Evolutionary conservation across 2,329 filamentous ascomycete genomes (phyloP).

Genomic region (Trichoderma guizhouense): DNA sequence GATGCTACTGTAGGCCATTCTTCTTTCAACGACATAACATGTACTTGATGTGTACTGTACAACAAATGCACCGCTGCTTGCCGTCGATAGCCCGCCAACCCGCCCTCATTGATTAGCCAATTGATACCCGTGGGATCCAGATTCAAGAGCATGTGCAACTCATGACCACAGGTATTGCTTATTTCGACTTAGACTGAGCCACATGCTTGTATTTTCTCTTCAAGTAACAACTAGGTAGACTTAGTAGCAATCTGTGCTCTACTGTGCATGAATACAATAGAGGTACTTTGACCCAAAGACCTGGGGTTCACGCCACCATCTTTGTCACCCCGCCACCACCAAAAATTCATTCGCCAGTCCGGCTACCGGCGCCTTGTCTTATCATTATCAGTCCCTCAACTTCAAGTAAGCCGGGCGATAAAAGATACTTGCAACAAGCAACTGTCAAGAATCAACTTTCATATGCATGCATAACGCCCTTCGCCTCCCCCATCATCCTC

Average conservation of each 20-base stretch:
- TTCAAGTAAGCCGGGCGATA: neutral
- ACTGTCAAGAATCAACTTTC: neutral
- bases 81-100: neutral
- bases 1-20: neutral
- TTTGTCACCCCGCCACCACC: slow-evolving; percentile 1
- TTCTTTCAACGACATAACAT: neutral
- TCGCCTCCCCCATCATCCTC: slow-evolving; percentile 18
- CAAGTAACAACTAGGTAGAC: neutral
- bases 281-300: neutral
- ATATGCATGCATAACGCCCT: neutral
- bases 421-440: neutral
- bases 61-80: neutral
- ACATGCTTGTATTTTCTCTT: neutral
- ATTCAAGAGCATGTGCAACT: neutral
- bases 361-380: slow-evolving; percentile 6
- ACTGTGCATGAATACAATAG: neutral
- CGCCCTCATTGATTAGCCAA: neutral
- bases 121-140: neutral
- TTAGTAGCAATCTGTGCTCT: neutral
- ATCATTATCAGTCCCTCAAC: neutral
- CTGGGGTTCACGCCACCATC: slow-evolving; percentile 1
- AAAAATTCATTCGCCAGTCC: neutral
- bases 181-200: neutral
- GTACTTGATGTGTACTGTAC: neutral
- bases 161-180: neutral